Base-by-base conservation (phyloP, 73 alveolate species). In the Paramecium octaurelia region DNA sequence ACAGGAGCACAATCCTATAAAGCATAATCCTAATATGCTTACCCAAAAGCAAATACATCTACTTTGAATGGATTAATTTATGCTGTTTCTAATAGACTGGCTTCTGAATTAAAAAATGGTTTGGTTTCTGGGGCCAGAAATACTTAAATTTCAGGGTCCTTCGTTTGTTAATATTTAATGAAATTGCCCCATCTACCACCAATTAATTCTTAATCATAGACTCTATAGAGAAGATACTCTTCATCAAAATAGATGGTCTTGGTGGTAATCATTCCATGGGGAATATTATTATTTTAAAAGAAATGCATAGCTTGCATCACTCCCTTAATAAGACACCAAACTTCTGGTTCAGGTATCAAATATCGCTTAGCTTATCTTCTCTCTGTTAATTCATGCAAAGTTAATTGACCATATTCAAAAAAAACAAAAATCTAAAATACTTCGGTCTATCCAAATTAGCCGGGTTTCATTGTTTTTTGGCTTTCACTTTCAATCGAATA, bases 171-270 rank as follows among this genome's bases (percentile, higher is more conserved):
- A 80, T 80, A 80, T 35, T 80, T 80, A 2, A 43, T 20, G 29
- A 42, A 80, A 80, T 80, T 80, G 48, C 91, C 91, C 91, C 91
- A 80, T 80, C 91, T 80, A 21, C 91, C 91, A 43, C 76, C 91
- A 40, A 80, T 80, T 20, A 46, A 80, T 80, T 80, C 91, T 48
- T 80, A 80, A 80, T 80, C 91, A 80, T 80, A 80, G 0, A 80
- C 91, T 27, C 91, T n/a, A 80, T 80, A 80, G 0, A 80, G 50
- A 6, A 80, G 44, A 23, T 80, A 80, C 31, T 80, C 91, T 31
- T 80, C 91, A 80, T 80, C 91, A 46, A 80, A 80, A 80, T 80
- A 80, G 18, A 80, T 80, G 2, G 91, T 44, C 57, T 80, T 80
- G 2, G 75, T 31, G 6, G 70, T 31, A 10, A 80, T 21, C 91